These are phyloP conservation scores for Russula virescens DNA, from an alignment of 768 basidiomycete species.

Conservation along the genomic window DNA sequence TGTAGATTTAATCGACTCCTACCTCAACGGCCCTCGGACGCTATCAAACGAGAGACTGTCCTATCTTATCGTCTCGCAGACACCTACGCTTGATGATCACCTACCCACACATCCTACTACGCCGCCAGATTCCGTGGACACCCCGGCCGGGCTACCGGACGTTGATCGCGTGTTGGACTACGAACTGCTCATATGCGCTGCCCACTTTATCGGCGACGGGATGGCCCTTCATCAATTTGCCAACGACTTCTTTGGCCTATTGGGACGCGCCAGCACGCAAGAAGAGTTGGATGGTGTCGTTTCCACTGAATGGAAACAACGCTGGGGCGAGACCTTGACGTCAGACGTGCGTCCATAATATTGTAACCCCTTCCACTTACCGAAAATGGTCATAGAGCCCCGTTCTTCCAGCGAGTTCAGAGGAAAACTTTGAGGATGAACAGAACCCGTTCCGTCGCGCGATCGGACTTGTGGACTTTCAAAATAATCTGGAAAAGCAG, in stretches of 20 bases:
- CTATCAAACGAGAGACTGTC: constrained; percentile 63
- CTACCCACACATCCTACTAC: constrained; percentile 33
- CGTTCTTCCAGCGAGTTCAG: constrained; percentile 25
- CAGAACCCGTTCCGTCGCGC: constrained; percentile 28
- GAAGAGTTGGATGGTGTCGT: constrained; percentile 31
- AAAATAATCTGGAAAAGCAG: constrained; percentile 29
- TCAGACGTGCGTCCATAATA: constrained; percentile 17
- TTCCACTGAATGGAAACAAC: constrained; percentile 32
- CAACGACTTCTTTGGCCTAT: constrained; percentile 68
- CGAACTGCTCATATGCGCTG: constrained; percentile 66
- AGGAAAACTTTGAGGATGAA: constrained; percentile 30
- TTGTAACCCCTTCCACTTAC: background rate
- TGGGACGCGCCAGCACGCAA: constrained; percentile 37
- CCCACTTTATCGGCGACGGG: constrained; percentile 83
- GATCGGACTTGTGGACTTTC: constrained; percentile 33
- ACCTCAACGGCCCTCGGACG: constrained; percentile 73
- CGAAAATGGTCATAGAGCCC: constrained; percentile 1
- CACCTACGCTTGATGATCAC: constrained; percentile 18
- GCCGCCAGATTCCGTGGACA: constrained; percentile 24
- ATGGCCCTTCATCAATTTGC: constrained; percentile 81
- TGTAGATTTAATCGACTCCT: constrained; percentile 56
- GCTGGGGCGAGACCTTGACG: constrained; percentile 27
- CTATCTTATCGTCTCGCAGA: constrained; percentile 49
- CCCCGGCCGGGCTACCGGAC: constrained; percentile 16
- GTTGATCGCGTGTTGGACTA: constrained; percentile 33